Base-by-base conservation (phyloP, 2,329 filamentous ascomycete genomes). In the Aspergillus cejpii region DNA sequence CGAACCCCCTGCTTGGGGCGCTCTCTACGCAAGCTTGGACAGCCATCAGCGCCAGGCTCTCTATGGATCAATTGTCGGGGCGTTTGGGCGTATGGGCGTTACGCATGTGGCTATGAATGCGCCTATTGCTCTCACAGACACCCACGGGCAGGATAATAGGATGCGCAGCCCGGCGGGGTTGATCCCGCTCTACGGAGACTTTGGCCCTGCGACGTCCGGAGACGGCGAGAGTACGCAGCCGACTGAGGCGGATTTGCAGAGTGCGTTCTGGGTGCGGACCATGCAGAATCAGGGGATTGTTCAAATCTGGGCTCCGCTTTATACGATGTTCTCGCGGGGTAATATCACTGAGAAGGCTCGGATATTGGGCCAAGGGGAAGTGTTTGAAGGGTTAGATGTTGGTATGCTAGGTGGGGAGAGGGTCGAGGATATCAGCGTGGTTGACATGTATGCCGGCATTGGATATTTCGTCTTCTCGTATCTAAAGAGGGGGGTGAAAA, bases 381-480 rank as follows among this genome's bases (percentile, higher is more conserved):
- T 44, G 11, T 64, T 71, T 49, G 67, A 59, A 39, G 61, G 62
- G 5, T 37, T 66, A 20, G 60, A 61, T 51, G 61, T 48, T 15
- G 40, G 43, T 12, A 57, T 56, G 19, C 49, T 64, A 33, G 46
- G 20, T 11, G 49, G 41, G 19, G 58, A 59, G 54, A 44, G 23
- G 23, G 56, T 48, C 10, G 41, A 42, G 6, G 58, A 65, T 20
- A 58, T 66, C 15, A 63, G 64, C 39, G 71, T 73, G 0, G 78
- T 94, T 0, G 91, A 97, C 64, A 70, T 97, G 48, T 96, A 94
- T 69, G 87, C 86, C 0, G 91, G 91, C 0, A 95, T 96, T 52
- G 91, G 91, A 4, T 96, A 96, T 67, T 96, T 97, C 67, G 80
- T 85, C 3, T 94, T 96, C 60, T 85, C 81, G 24, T 96, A 95